Evolutionary conservation across 306 rosid species (phyloP).

Genomic region (Prunus salicina): DNA sequence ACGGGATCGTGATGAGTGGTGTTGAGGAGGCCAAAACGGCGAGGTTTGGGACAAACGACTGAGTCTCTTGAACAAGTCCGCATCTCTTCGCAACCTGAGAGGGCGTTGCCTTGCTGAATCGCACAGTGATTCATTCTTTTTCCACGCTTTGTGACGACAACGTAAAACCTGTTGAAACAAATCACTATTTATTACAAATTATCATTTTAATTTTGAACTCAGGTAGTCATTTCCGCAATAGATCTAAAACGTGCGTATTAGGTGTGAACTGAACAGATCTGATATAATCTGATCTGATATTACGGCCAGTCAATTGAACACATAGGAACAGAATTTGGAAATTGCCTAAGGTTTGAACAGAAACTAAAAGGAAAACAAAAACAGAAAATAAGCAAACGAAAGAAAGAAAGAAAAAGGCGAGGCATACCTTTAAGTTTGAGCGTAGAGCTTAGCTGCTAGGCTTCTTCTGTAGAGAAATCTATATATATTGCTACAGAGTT

Average conservation of each 20-base stretch:
- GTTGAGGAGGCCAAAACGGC: slow-evolving; percentile 61
- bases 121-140: slow-evolving; percentile 59
- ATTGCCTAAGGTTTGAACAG: too few species aligned
- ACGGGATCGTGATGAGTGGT: slow-evolving; percentile 47
- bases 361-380: too few species aligned
- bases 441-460: background rate
- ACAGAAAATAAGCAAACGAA: background rate
- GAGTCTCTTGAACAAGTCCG: slow-evolving; percentile 33
- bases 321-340: background rate
- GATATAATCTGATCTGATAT: slow-evolving; percentile 1
- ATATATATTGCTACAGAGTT: background rate
- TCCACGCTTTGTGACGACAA: slow-evolving; percentile 18
- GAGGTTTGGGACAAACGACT: slow-evolving; percentile 92
- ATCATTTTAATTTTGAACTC: too few species aligned
- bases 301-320: background rate
- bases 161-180: slow-evolving; percentile 22
- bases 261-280: background rate
- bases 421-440: background rate
- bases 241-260: background rate
- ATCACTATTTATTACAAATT: background rate
- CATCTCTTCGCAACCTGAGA: slow-evolving; percentile 59
- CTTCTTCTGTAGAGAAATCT: background rate
- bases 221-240: background rate
- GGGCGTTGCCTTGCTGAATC: slow-evolving; percentile 55
- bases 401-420: background rate